Conservation (phyloP, 1,284 basidiomycete species). For the Trichosporon sp. region DNA sequence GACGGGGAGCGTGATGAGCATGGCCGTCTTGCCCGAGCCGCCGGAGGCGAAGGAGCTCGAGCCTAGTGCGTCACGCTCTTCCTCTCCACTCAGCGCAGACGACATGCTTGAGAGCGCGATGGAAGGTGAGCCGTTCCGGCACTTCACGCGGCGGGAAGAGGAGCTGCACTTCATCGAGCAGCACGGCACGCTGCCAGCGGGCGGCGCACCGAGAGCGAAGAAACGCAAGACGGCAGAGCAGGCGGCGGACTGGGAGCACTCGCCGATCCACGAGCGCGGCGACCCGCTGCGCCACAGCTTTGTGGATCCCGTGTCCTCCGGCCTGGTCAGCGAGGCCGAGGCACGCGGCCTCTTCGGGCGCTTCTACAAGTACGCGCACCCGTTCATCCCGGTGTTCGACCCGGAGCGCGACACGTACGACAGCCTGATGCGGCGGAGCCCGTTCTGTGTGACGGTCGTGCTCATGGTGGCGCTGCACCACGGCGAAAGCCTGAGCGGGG, state of each 20-base stretch:
- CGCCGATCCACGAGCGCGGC: conserved; percentile 10
- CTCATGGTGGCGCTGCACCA: conserved; percentile 22
- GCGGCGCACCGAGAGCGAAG: neutral
- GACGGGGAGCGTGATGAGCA: neutral
- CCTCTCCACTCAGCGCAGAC: conserved; percentile 3
- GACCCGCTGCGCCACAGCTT: conserved; percentile 5
- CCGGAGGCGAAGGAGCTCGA: neutral
- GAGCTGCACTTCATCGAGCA: conserved; percentile 5
- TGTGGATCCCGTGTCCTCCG: conserved; percentile 22
- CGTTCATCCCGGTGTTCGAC: conserved; percentile 33
- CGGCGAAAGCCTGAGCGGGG: conserved; percentile 12
- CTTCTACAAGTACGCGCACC: conserved; percentile 30
- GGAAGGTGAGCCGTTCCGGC: conserved; percentile 13
- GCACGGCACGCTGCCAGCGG: neutral
- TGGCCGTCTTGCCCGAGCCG: neutral
- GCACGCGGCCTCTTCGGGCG: conserved; percentile 24
- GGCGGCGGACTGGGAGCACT: neutral
- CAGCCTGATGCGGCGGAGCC: conserved; percentile 26
- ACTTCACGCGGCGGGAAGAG: conserved; percentile 14
- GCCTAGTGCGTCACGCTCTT: neutral
- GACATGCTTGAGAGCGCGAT: conserved; percentile 15
- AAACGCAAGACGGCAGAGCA: neutral
- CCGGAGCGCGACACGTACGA: conserved; percentile 30
- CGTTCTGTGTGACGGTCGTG: conserved; percentile 31
- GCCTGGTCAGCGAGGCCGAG: conserved; percentile 19